phyloP scores from a whole-genome alignment of 1,284 basidiomycete genomes.

The Naganishia albida region DNA sequence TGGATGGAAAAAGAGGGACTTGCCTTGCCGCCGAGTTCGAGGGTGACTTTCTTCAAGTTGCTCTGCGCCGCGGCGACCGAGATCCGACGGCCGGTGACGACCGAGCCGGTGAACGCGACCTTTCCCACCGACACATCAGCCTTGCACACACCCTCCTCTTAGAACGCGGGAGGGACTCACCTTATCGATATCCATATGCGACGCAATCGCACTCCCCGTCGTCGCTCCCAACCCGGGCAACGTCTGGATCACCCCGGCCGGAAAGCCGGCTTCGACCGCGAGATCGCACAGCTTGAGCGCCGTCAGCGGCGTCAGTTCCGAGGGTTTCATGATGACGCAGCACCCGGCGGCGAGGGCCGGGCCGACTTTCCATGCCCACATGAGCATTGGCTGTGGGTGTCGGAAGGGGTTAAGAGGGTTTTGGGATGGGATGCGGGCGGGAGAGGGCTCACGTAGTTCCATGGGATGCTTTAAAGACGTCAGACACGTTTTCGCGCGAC shows the following conservation, averaged over 20 bases:
- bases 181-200: conserved; percentile 79
- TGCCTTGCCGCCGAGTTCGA: conserved; percentile 53
- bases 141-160: neutral
- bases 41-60: conserved; percentile 49
- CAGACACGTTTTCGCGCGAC: neutral
- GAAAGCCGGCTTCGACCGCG: conserved; percentile 64
- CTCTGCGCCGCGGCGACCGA: conserved; percentile 76
- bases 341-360: conserved; percentile 75
- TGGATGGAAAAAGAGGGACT: neutral
- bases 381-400: conserved; percentile 23
- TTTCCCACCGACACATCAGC: neutral
- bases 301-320: conserved; percentile 86
- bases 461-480: conserved; percentile 28
- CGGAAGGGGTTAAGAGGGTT: neutral
- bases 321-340: conserved; percentile 63
- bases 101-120: conserved; percentile 61
- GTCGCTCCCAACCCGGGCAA: conserved; percentile 76
- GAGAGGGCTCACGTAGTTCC: conserved; percentile 59
- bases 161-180: conserved; percentile 32
- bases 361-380: conserved; percentile 71
- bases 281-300: conserved; percentile 64
- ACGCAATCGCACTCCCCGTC: conserved; percentile 78
- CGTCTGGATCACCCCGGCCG: conserved; percentile 89
- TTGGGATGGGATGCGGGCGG: conserved; percentile 61
- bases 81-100: conserved; percentile 79